A percentile compares a stretch with the other conserved stretches of the same genome.
These are phyloP conservation scores for Arachnomyces sp. DNA, from an alignment of 2,329 filamentous ascomycete species.

Conservation along the genomic window DNA sequence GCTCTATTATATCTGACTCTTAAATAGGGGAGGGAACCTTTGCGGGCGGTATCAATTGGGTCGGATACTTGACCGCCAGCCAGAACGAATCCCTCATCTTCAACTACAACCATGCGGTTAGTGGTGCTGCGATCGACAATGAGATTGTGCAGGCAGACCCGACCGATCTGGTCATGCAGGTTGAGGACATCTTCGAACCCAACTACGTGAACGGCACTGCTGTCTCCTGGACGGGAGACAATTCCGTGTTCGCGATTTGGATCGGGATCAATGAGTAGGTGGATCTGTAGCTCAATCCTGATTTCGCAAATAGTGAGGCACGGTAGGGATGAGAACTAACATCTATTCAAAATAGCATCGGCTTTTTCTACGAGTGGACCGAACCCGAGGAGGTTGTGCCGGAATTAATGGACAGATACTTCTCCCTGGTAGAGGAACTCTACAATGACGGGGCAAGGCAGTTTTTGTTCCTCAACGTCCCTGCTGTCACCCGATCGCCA, in stretches of 20 bases:
- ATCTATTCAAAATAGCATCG: slow-evolving; percentile 14
- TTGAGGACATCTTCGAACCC: slow-evolving; percentile 35
- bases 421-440: slow-evolving; percentile 37
- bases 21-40: slow-evolving; percentile 46
- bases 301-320: background rate
- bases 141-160: slow-evolving; percentile 44
- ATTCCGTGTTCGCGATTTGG: slow-evolving; percentile 26
- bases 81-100: slow-evolving; percentile 41
- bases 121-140: slow-evolving; percentile 47
- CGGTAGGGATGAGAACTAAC: slow-evolving; percentile 1
- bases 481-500: slow-evolving; percentile 33
- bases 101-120: slow-evolving; percentile 48
- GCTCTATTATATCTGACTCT: background rate
- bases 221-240: slow-evolving; percentile 19
- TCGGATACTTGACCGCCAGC: slow-evolving; percentile 41
- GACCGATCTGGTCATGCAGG: slow-evolving; percentile 43
- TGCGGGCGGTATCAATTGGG: slow-evolving; percentile 45
- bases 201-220: slow-evolving; percentile 28
- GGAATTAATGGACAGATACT: slow-evolving; percentile 38
- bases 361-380: slow-evolving; percentile 21
- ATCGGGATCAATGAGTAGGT: slow-evolving; percentile 28
- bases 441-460: slow-evolving; percentile 48
- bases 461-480: slow-evolving; percentile 53
- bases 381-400: slow-evolving; percentile 23
- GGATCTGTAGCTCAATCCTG: too few relatives aligned